Evolutionary conservation across 768 basidiomycete species (phyloP), one percentile per base, ranked within the genome.

Genomic region (Pluteus cervinus): DNA sequence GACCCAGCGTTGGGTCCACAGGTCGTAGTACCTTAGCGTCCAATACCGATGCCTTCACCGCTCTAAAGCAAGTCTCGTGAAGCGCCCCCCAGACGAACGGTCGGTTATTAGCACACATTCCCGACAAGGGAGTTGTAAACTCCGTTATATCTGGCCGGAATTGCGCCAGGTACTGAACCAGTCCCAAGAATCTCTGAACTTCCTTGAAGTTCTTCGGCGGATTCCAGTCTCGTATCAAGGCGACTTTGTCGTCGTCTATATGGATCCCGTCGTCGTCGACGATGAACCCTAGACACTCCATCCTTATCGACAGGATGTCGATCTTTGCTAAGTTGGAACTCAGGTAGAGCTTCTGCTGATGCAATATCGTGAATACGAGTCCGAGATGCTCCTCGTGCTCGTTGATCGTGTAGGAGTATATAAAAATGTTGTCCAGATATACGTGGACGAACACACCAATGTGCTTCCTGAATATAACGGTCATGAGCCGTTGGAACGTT

Each of bases 241-340:
- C 57, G 0, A 71, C 64, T 29, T 70, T 71, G n/a, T 56, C 39
- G 0, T 61, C 63, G 20, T 70, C 62, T 62, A 68, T 68, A 0
- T n/a, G 31, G 4, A 71, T 65, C 0, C 66, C 63, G 0, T 52
- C 4, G 1, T 56, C 42, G 17, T 60, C 53, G 6, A 69, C 42
- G 1, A 69, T 42, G 1, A 52, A 52, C 0, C 68, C 67, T 0
- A 70, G 41, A 4, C 64, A 22, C 15, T 60, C 57, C 17, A 65
- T 11, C 29, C 55, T 45, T 0, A 36, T 8, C 0, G 45, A 46
- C 0, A 66, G 46, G 24, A 52, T 15, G 25, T 42, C 6, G 44
- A 59, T 44, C 33, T 66, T 68, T 7, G 43, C 24, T n/a, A n/a
- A n/a, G n/a, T 53, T 42, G 1, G 41, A 28, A 5, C 49, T 52